These are phyloP conservation scores for Coemansia biformis DNA, from an alignment of 192 early-diverging fungal species.

Conservation along the genomic window DNA sequence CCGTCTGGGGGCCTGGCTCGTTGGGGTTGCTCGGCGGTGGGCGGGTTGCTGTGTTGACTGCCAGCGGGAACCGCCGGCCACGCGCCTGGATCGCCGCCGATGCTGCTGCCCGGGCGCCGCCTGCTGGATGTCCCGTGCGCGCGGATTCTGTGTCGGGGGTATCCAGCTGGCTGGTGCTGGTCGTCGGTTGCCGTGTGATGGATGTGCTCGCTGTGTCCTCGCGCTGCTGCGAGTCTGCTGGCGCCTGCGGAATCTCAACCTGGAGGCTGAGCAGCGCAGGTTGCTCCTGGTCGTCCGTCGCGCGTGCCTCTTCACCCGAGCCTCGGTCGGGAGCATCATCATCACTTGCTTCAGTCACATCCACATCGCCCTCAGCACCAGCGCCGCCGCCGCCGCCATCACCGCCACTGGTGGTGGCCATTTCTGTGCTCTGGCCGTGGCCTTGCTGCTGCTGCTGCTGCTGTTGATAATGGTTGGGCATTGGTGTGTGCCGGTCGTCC, in stretches of 20 bases:
- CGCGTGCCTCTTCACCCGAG: background rate
- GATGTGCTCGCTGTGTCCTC: constrained; percentile 6
- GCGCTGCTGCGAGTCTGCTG: constrained; percentile 9
- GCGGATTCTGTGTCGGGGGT: constrained; percentile 13
- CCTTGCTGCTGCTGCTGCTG: background rate
- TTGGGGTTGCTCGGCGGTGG: constrained; percentile 3
- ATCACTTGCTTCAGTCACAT: no score
- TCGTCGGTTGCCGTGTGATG: constrained; percentile 7
- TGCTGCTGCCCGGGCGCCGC: background rate
- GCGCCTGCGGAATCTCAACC: constrained; percentile 30
- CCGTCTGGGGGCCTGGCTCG: constrained; percentile 65
- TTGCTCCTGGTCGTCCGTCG: background rate
- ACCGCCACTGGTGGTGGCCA: background rate
- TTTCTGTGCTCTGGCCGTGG: background rate
- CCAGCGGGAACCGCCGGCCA: constrained; percentile 39
- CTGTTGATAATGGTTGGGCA: background rate
- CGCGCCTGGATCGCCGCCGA: constrained; percentile 3
- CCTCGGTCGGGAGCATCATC: no score
- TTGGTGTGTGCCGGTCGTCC: background rate
- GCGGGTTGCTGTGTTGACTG: constrained; percentile 40
- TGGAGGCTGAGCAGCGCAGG: constrained; percentile 20
- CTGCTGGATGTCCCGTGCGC: constrained; percentile 6
- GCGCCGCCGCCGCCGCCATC: background rate
- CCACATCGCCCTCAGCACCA: background rate
- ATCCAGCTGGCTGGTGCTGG: constrained; percentile 9